Conservation (phyloP, 108 stramenopile species). For the Phaeodactylum tricornutum region DNA sequence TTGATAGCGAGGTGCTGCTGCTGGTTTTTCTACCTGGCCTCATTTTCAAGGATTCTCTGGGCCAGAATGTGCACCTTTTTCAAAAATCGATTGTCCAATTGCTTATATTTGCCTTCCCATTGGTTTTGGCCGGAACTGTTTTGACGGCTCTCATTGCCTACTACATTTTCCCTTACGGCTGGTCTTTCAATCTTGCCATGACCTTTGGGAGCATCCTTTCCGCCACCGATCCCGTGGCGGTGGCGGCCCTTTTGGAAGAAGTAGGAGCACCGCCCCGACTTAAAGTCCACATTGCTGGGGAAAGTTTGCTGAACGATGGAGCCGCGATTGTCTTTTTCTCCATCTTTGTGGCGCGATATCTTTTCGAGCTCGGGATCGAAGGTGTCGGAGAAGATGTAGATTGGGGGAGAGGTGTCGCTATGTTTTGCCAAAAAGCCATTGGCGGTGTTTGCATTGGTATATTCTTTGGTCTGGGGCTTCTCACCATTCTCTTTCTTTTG, state of each 20-base stretch:
- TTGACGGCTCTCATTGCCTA: constrained; percentile 45
- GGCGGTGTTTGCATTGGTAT: constrained; percentile 77
- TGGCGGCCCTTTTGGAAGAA: constrained; percentile 38
- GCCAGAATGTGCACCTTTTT: constrained; percentile 64
- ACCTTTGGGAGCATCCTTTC: constrained; percentile 82
- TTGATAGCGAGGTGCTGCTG: constrained; percentile 65
- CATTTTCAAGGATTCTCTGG: constrained; percentile 69
- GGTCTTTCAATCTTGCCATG: constrained; percentile 50
- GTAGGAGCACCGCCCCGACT: constrained; percentile 64
- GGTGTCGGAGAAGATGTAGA: constrained; percentile 7
- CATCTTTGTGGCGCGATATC: constrained; percentile 51
- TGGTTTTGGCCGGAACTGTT: constrained; percentile 57
- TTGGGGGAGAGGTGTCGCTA: constrained; percentile 15
- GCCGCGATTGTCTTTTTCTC: constrained; percentile 85
- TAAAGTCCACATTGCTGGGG: constrained; percentile 66
- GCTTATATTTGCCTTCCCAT: constrained; percentile 80
- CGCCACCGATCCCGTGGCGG: constrained; percentile 93
- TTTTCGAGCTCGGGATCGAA: constrained; percentile 27
- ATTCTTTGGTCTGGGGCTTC: constrained; percentile 34
- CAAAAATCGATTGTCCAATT: constrained; percentile 32
- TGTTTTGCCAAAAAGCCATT: constrained; percentile 62
- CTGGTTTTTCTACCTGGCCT: constrained; percentile 86
- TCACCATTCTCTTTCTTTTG: constrained; percentile 28
- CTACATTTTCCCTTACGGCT: constrained; percentile 58
- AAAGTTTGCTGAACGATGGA: constrained; percentile 84